These are phyloP conservation scores for Trichoderma orchidacearum DNA, from an alignment of 495 filamentous ascomycete genomes.

Conservation along the genomic window DNA sequence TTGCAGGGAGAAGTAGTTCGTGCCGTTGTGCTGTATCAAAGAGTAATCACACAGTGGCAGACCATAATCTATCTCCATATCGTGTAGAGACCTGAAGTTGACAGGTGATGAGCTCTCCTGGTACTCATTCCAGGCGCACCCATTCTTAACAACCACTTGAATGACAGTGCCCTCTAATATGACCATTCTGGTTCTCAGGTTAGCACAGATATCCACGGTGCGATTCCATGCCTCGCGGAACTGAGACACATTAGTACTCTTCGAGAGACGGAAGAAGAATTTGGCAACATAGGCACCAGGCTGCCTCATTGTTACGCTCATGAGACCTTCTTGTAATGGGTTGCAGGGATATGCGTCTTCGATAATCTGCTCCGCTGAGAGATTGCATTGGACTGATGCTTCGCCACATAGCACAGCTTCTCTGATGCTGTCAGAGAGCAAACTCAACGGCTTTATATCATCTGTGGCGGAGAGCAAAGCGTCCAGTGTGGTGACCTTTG, in stretches of 20 bases:
- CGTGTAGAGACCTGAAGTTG: background rate
- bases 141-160: constrained; percentile 10
- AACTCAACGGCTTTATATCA: background rate
- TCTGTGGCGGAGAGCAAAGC: constrained; percentile 29
- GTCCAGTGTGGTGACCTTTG: background rate
- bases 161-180: constrained; percentile 1
- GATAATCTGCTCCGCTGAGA: background rate
- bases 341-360: constrained; percentile 31
- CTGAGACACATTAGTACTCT: constrained; percentile 20
- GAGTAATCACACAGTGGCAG: background rate
- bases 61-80: background rate
- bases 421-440: background rate
- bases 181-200: constrained; percentile 43
- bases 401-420: background rate
- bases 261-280: constrained; percentile 28
- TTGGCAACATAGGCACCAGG: constrained; percentile 24
- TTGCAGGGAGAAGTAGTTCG: constrained; percentile 2
- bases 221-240: constrained; percentile 35
- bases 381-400: background rate
- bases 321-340: constrained; percentile 39
- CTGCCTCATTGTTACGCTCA: constrained; percentile 26
- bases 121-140: background rate
- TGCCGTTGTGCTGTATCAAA: background rate
- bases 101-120: background rate
- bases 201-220: constrained; percentile 39